Conservation (phyloP, 2,329 filamentous ascomycete genomes). For the Pyrenophora seminiperda region DNA sequence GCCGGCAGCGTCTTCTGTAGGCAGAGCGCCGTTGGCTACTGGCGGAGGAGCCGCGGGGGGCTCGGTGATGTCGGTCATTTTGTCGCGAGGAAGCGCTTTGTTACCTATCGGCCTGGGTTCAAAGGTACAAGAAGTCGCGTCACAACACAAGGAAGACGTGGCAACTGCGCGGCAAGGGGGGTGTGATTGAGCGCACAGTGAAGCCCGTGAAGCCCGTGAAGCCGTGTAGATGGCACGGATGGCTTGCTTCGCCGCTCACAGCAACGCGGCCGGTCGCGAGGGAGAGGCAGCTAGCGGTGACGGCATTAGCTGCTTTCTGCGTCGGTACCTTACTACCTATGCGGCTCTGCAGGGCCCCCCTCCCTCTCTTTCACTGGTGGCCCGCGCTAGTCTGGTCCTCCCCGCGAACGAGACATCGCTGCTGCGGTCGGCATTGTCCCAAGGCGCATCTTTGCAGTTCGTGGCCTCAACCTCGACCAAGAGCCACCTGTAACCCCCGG, state of each 20-base stretch:
- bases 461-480: background rate
- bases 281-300: slow-evolving; percentile 11
- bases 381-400: background rate
- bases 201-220: too few relatives aligned
- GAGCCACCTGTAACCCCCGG: background rate
- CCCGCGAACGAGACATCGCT: slow-evolving; percentile 2
- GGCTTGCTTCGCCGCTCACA: too few relatives aligned
- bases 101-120: background rate
- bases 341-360: slow-evolving; percentile 8
- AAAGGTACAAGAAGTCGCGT: background rate
- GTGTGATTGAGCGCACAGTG: too few relatives aligned
- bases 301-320: slow-evolving; percentile 5
- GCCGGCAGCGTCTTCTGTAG: slow-evolving; percentile 42
- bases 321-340: background rate
- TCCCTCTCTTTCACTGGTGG: background rate
- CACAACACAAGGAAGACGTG: background rate
- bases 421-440: background rate
- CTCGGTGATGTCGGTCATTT: slow-evolving; percentile 29
- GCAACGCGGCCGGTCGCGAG: background rate
- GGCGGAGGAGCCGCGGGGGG: slow-evolving; percentile 11
- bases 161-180: background rate
- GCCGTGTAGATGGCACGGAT: too few relatives aligned
- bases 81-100: slow-evolving; percentile 4
- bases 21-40: slow-evolving; percentile 35
- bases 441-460: background rate